Evolutionary conservation across 108 stramenopile species (phyloP), one percentile per base, ranked within the genome.

Genomic region (Poteriospumella lacustris): DNA sequence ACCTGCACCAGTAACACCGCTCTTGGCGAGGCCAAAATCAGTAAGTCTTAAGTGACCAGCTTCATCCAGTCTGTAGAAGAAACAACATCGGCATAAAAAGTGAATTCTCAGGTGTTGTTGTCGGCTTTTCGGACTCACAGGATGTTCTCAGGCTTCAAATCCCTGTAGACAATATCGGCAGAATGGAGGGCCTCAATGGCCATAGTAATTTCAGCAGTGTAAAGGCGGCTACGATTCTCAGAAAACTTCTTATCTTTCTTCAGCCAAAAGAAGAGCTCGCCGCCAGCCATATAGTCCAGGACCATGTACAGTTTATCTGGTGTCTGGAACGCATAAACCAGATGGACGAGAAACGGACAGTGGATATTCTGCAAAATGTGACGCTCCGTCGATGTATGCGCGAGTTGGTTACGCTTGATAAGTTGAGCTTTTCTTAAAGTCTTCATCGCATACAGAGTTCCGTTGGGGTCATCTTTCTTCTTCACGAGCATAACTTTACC

Each of bases 401-500:
- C 87, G 15, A 89, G 64, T n/a, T 89, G 87, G 43, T 62, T 82
- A 26, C 87, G 81, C 70, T 64, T 73, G 26, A 73, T 34, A 28
- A 73, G 42, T 26, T n/a, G 31, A 73, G 70, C 70, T 73, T 73
- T 73, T 42, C 70, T 36, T 34, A 73, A 38, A 9, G 70, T 73
- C 68, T 87, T 87, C 68, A 87, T 82, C 9, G 87, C 87, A 67
- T 83, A 85, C 0, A 87, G 34, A 15, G 59, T 42, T 0, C 58
- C 60, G 31, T 41, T 43, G 12, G 5, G 3, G 36, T 73, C 70
- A 42, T 44, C 28, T 39, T 68, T 78, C 68, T 58, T 68, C 0
- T 82, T 64, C 19, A 84, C 87, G 33, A 82, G 75, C 73, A 87
- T 64, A 0, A 92, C 93, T 78, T 93, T 89, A 41, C 95, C 96